phyloP scores from a whole-genome alignment of 2,329 filamentous ascomycete species.

The Rutstroemia sydowiana region DNA sequence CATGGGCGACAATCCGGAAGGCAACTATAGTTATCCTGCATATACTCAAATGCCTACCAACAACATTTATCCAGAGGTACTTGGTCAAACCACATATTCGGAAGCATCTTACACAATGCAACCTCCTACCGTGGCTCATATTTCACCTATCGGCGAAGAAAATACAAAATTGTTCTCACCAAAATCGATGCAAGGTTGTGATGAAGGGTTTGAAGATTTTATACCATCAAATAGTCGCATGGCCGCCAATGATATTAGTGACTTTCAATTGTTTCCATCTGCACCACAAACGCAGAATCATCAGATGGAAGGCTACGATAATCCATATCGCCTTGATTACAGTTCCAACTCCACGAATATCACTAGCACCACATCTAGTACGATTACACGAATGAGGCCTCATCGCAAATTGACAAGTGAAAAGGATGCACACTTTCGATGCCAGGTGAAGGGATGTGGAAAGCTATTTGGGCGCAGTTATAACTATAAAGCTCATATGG shows the following conservation, averaged over 20 bases:
- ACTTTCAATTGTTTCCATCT: conserved; percentile 28
- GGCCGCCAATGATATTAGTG: conserved; percentile 6
- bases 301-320: too few species aligned
- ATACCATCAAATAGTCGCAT: conserved; percentile 17
- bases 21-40: conserved; percentile 49
- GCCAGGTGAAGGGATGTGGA: conserved; percentile 61
- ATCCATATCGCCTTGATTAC: too few species aligned
- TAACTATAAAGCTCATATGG: conserved; percentile 81
- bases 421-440: conserved; percentile 65
- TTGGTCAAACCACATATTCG: conserved; percentile 21
- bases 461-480: conserved; percentile 77
- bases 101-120: conserved; percentile 21
- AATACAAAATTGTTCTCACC: conserved; percentile 65
- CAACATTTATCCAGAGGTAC: conserved; percentile 34
- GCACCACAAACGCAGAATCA: conserved; percentile 19
- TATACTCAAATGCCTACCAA: conserved; percentile 45
- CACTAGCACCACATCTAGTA: too few species aligned
- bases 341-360: too few species aligned
- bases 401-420: conserved; percentile 53
- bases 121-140: conserved; percentile 39
- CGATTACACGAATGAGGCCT: conserved; percentile 24
- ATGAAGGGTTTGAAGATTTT: conserved; percentile 40
- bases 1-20: too few species aligned
- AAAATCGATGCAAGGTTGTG: conserved; percentile 50
- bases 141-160: conserved; percentile 62